Conservation (phyloP, 2,329 filamentous ascomycete species). For the Penicillium griseofulvum region DNA sequence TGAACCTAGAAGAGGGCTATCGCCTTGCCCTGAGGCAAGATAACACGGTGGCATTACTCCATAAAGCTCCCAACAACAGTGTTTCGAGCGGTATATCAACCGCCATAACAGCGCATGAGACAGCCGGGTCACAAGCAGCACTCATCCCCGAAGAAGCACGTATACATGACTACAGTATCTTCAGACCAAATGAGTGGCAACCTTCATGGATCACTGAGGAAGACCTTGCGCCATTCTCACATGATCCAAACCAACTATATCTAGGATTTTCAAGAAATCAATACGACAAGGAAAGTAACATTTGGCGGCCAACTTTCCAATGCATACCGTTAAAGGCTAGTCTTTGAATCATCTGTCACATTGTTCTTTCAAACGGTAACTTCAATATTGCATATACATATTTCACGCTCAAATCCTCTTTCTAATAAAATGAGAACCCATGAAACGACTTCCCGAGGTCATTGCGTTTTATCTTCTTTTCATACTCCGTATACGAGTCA, state of each 20-base stretch:
- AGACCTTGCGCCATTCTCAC: neutral
- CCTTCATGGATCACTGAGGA: neutral
- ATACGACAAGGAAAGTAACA: neutral
- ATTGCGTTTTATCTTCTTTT: neutral
- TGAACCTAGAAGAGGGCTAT: slow-evolving; percentile 21
- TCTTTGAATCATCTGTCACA: neutral
- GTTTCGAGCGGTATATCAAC: neutral
- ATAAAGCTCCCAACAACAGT: neutral
- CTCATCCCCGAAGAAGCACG: slow-evolving; percentile 25
- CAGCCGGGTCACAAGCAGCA: neutral
- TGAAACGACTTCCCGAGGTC: too few species aligned
- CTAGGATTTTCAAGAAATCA: neutral
- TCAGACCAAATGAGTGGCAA: slow-evolving; percentile 11
- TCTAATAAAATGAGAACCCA: neutral
- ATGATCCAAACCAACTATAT: neutral
- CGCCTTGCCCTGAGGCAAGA: neutral
- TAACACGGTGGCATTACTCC: neutral
- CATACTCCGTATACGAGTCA: neutral
- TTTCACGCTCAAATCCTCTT: too few species aligned
- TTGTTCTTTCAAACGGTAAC: neutral
- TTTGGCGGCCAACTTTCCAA: neutral
- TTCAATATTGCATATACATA: too few species aligned
- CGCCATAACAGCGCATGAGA: neutral
- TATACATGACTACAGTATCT: slow-evolving; percentile 22
- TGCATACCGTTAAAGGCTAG: neutral